These are phyloP conservation scores for Paramecium sexaurelia DNA, from an alignment of 73 alveolate genomes.

Conservation along the genomic window DNA sequence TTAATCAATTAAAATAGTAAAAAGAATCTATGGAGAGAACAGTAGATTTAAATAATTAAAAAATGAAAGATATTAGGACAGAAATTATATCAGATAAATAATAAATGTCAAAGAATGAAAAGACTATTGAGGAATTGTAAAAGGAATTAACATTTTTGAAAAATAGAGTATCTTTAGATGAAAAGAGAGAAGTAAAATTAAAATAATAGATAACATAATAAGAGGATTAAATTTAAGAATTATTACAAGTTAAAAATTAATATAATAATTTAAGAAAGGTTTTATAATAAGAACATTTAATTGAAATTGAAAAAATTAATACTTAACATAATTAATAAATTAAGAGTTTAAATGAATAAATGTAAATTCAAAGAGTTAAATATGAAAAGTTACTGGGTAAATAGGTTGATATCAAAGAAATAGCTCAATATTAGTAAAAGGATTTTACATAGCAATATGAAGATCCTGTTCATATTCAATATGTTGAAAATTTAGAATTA, in stretches of 20 bases:
- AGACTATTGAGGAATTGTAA: background rate
- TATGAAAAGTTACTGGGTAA: background rate
- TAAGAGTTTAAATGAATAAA: background rate
- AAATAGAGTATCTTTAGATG: background rate
- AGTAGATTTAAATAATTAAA: background rate
- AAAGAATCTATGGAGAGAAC: conserved; percentile 16
- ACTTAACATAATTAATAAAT: background rate
- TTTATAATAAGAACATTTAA: background rate
- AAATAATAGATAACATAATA: background rate
- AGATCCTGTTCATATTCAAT: background rate
- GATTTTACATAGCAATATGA: background rate
- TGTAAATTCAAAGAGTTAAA: background rate
- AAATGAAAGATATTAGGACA: background rate
- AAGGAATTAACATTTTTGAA: background rate
- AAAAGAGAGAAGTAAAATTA: background rate
- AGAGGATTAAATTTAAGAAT: background rate
- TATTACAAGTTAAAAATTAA: background rate
- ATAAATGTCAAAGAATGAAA: background rate
- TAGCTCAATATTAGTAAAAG: background rate
- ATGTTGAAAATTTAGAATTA: background rate
- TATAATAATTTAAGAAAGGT: background rate
- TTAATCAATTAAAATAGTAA: background rate
- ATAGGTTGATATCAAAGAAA: background rate
- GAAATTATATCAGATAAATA: background rate
- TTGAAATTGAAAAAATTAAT: background rate